phyloP scores from a whole-genome alignment of 2,329 filamentous ascomycete genomes.

The Trichocomaceae sp. region DNA sequence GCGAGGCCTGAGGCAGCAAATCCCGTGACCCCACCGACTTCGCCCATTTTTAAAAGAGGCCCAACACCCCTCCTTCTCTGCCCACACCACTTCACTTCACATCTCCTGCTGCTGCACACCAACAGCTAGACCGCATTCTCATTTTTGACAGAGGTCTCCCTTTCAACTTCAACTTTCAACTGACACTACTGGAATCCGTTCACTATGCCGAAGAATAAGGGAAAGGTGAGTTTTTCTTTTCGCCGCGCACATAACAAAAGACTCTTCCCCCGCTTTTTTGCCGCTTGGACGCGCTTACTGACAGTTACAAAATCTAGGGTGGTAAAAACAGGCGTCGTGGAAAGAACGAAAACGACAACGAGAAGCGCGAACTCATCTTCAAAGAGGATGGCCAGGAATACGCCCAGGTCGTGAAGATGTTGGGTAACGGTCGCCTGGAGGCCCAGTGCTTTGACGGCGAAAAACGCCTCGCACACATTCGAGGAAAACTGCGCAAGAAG shows the following conservation, averaged over 20 bases:
- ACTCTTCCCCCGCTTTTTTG: slow-evolving; percentile 21
- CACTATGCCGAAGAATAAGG: slow-evolving; percentile 98
- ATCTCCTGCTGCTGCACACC: not conserved
- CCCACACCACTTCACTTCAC: slow-evolving; percentile 16
- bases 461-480: slow-evolving; percentile 76
- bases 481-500: slow-evolving; percentile 98
- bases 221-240: slow-evolving; percentile 64
- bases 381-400: slow-evolving; percentile 96
- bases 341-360: slow-evolving; percentile 99
- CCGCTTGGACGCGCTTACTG: slow-evolving; percentile 17
- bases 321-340: slow-evolving; percentile 97
- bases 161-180: not conserved
- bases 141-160: not conserved
- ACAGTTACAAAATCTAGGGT: slow-evolving; percentile 53
- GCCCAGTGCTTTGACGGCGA: slow-evolving; percentile 92
- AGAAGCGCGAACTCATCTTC: slow-evolving; percentile 97
- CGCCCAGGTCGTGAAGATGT: slow-evolving; percentile 88
- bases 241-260: slow-evolving; percentile 17
- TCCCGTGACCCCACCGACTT: not conserved
- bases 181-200: slow-evolving; percentile 10
- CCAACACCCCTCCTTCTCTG: slow-evolving; percentile 19
- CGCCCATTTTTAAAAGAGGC: slow-evolving; percentile 16
- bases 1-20: slow-evolving; percentile 19
- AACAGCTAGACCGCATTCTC: not conserved
- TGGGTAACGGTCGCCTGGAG: slow-evolving; percentile 89